Percentiles rank a stretch among this genome's conserved stretches.
Evolutionary conservation across 305 asterid species (phyloP).

Genomic region (Withania somnifera): DNA sequence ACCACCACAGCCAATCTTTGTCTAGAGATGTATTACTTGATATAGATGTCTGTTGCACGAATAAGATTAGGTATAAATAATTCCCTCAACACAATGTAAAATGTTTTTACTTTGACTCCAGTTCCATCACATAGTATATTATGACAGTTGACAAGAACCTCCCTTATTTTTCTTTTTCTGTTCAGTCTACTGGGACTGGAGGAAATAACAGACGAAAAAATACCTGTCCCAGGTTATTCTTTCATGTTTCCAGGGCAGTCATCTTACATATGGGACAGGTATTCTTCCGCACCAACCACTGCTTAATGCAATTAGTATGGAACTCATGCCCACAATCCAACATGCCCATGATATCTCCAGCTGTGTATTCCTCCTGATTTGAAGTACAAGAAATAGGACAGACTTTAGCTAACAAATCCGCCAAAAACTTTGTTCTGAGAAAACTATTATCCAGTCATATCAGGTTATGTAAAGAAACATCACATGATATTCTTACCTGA

Average conservation of each 20-base stretch:
- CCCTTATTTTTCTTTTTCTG: background rate
- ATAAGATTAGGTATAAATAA: background rate
- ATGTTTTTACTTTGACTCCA: background rate
- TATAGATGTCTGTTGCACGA: background rate
- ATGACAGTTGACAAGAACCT: background rate
- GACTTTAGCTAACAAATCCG: no score
- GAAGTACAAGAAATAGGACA: background rate
- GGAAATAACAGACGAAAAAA: background rate
- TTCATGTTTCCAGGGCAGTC: conserved; percentile 6
- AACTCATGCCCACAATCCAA: conserved; percentile 51
- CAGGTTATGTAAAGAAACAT: background rate
- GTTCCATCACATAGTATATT: background rate
- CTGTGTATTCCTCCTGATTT: conserved; percentile 37
- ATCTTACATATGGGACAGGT: conserved; percentile 15
- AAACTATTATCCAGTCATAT: background rate
- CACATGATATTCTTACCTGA: conserved; percentile 23
- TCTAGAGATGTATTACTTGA: background rate
- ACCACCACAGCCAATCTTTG: background rate
- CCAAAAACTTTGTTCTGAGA: background rate
- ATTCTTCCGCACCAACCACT: conserved; percentile 12
- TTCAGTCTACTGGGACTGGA: background rate
- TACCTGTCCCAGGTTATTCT: background rate
- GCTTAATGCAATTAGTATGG: conserved; percentile 36
- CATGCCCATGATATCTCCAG: conserved; percentile 35
- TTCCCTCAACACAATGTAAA: background rate